Percentiles rank a stretch among this genome's conserved stretches.
Evolutionary conservation across 176 grass and related monocot genomes (phyloP).

Genomic region (Stipa capillata): DNA sequence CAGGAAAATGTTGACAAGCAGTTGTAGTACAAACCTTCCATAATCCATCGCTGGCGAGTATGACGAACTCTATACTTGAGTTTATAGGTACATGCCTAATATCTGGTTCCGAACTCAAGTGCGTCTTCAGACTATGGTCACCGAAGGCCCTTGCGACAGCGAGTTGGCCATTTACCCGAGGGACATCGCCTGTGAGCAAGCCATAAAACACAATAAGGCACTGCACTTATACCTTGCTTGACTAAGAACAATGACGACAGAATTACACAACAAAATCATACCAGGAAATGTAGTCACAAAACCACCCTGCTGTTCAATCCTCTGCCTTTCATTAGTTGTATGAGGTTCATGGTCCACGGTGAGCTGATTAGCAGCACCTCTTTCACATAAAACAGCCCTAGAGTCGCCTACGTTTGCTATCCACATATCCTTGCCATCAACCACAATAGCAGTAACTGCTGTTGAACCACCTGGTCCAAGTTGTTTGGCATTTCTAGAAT

Average conservation of each 20-base stretch:
- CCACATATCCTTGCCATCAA: slow-evolving; percentile 99
- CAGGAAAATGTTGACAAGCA: neutral
- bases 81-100: slow-evolving; percentile 71
- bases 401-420: slow-evolving; percentile 97
- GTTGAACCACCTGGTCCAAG: slow-evolving; percentile 93
- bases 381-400: slow-evolving; percentile 82
- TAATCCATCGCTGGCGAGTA: slow-evolving; percentile 96
- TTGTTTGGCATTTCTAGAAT: slow-evolving; percentile 83
- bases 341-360: slow-evolving; percentile 94
- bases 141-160: slow-evolving; percentile 99
- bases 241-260: neutral
- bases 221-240: neutral
- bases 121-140: slow-evolving; percentile 91
- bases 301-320: slow-evolving; percentile 93
- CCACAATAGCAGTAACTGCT: slow-evolving; percentile 89
- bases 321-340: slow-evolving; percentile 51
- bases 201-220: neutral
- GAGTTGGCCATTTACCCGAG: slow-evolving; percentile 94
- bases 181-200: slow-evolving; percentile 74
- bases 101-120: slow-evolving; percentile 95
- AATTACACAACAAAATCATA: slow-evolving; percentile 27
- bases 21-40: slow-evolving; percentile 74
- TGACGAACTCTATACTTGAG: slow-evolving; percentile 79
- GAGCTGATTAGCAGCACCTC: slow-evolving; percentile 83
- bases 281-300: slow-evolving; percentile 98